These are phyloP conservation scores for Penicillium lagena DNA, from an alignment of 495 filamentous ascomycete genomes.

Conservation along the genomic window DNA sequence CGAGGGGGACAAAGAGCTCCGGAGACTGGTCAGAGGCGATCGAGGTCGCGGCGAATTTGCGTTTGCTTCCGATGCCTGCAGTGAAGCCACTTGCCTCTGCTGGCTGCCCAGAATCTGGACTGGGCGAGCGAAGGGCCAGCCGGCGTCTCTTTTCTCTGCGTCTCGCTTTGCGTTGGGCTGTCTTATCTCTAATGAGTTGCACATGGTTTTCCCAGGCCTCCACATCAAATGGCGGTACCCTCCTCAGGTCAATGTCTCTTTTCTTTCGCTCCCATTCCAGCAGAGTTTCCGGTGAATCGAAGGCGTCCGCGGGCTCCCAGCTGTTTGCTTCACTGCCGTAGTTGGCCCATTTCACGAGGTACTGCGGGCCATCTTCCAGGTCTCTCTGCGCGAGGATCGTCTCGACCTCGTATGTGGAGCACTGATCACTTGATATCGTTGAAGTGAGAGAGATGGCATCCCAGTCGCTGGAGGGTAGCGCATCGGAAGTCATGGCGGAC, in stretches of 20 bases:
- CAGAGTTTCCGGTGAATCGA: constrained; percentile 42
- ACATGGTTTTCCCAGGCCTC: not conserved
- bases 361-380: constrained; percentile 33
- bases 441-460: constrained; percentile 60
- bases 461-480: not conserved
- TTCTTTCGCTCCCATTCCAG: constrained; percentile 50
- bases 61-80: no score
- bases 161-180: no score
- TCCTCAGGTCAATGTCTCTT: constrained; percentile 32
- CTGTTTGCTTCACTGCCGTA: constrained; percentile 50
- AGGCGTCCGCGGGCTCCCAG: constrained; percentile 57
- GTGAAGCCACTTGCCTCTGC: no score
- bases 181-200: no score
- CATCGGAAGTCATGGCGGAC: no score
- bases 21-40: no score
- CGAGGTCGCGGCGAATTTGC: no score
- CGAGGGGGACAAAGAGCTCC: no score
- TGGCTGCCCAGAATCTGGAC: no score
- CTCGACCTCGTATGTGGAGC: constrained; percentile 39
- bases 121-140: no score
- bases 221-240: constrained; percentile 41
- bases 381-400: constrained; percentile 42
- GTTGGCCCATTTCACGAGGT: constrained; percentile 59
- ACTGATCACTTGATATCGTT: constrained; percentile 36
- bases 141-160: no score